Evolutionary conservation across 2,329 filamentous ascomycete species (phyloP).

Genomic region (Colletotrichum cereale): DNA sequence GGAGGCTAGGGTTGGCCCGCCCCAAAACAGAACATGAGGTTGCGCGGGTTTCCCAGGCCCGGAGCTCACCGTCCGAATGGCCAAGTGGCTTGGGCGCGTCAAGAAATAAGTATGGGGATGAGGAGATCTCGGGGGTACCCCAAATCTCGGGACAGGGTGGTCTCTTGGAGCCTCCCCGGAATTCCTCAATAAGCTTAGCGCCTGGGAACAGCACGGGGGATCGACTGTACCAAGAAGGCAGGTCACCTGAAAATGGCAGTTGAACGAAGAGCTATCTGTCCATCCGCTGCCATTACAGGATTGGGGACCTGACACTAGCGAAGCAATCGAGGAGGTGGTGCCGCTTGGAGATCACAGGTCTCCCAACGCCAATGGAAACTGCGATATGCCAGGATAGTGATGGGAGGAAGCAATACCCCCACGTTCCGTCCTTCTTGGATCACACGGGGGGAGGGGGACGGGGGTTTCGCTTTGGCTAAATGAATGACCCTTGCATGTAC

Average conservation of each 20-base stretch:
- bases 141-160: conserved; percentile 32
- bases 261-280: conserved; percentile 5
- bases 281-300: neutral
- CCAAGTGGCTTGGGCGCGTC: conserved; percentile 10
- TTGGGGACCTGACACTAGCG: conserved; percentile 13
- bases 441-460: conserved; percentile 12
- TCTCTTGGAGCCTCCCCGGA: conserved; percentile 30
- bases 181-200: conserved; percentile 32
- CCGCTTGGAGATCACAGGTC: conserved; percentile 9
- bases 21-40: neutral
- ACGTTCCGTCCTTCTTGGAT: conserved; percentile 25
- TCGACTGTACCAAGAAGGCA: conserved; percentile 23
- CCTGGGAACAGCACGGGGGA: conserved; percentile 20
- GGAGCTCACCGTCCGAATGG: conserved; percentile 20
- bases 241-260: conserved; percentile 30
- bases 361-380: conserved; percentile 12
- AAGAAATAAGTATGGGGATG: conserved; percentile 16
- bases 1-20: neutral
- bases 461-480: neutral
- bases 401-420: conserved; percentile 30
- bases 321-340: conserved; percentile 20
- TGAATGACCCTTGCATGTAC: conserved; percentile 20
- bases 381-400: conserved; percentile 18
- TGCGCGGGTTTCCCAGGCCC: neutral
- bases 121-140: conserved; percentile 34